Base-by-base conservation (phyloP, 805 yeast genomes). In the Candida vaughaniae region DNA sequence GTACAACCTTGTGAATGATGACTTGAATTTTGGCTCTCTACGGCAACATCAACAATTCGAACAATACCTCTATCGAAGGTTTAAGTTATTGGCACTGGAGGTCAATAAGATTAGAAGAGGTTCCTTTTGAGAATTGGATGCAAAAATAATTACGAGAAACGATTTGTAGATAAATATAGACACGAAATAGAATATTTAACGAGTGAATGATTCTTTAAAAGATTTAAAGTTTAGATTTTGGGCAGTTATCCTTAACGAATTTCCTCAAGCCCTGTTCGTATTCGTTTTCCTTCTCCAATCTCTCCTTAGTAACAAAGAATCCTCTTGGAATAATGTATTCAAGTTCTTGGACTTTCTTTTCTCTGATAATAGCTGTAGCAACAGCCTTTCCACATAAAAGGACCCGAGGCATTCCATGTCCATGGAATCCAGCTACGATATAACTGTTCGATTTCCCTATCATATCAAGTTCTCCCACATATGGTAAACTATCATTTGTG, bases 341-440 rank as follows among this genome's bases (percentile, higher is more conserved):
- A 16, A 38, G 25, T 17, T 39, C 36, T 4, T 18, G 22, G 18
- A 39, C n/a, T 16, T 31, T 35, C 28, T 39, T 39, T 18, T 35
- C 31, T 11, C 22, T 25, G 12, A 35, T 39, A 16, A 42, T 42
- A 34, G 56, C 49, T 4, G 50, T 47, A 3, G 68, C 71, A 15
- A 71, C 39, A 1, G 69, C 71, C 38, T 66, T 62, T 11, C 70
- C 73, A 29, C 60, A 45, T 5, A 66, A 35, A 38, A 63, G 62
- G 7, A 69, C 66, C 27, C 76, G 53, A 22, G 77, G 75, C 76
- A 73, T 71, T 16, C 78, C 78, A 49, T 73, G 77, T 2, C 77
- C 78, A 29, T 67, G 64, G 51, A 69, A 73, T 0, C 78, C 78
- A 3, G 76, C 75, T 42, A 60, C 53, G n/a, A 66, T 52, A 40